A percentile compares a stretch with the other conserved stretches of the same genome.
Conservation (phyloP, 352 stramenopile genomes). For the Plasmopara muralis region DNA sequence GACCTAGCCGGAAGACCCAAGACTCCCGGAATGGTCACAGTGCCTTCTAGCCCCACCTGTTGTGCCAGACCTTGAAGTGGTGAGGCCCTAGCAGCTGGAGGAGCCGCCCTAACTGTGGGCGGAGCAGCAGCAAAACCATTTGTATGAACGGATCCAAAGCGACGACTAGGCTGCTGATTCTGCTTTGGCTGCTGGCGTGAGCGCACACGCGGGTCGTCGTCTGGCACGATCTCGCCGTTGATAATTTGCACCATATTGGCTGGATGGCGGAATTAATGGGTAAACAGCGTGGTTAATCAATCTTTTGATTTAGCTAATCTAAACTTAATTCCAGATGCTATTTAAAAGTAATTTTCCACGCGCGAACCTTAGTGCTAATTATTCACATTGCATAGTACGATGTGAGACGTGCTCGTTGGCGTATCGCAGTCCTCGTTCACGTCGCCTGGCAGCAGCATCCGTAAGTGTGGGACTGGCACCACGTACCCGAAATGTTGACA, state of each 20-base stretch:
- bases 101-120: constrained; percentile 1
- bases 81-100: constrained; percentile 18
- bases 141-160: constrained; percentile 27
- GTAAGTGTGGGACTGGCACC: constrained; percentile 22
- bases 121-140: constrained; percentile 11
- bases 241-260: constrained; percentile 80
- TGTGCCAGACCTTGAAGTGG: constrained; percentile 42
- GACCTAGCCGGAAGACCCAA: constrained; percentile 43
- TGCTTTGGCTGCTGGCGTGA: constrained; percentile 20
- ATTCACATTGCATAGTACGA: constrained; percentile 11
- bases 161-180: constrained; percentile 8
- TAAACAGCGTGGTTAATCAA: too few species aligned
- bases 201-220: constrained; percentile 74
- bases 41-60: constrained; percentile 53
- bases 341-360: background rate
- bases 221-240: constrained; percentile 80
- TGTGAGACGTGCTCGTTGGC: constrained; percentile 23
- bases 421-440: constrained; percentile 31
- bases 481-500: constrained; percentile 37
- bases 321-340: background rate
- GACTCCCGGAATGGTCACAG: constrained; percentile 51
- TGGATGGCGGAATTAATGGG: background rate
- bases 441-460: constrained; percentile 32
- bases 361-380: background rate
- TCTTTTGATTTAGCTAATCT: too few species aligned